These are phyloP conservation scores for Linnemannia elongata DNA, from an alignment of 192 early-diverging fungal species.

Conservation along the genomic window DNA sequence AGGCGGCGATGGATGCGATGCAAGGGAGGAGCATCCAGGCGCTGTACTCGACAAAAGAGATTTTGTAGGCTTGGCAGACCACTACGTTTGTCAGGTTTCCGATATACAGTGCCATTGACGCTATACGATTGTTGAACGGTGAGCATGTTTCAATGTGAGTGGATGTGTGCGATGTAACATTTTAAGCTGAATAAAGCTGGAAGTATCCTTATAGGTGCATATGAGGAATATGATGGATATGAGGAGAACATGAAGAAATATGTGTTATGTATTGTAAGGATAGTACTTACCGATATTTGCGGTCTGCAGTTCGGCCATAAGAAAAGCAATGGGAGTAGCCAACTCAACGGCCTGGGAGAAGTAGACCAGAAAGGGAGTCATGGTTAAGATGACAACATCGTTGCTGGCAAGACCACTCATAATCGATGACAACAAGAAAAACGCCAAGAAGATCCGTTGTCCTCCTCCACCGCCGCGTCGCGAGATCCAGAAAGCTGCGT, in stretches of 20 bases:
- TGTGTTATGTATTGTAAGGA: too few species aligned
- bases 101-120: conserved; percentile 85
- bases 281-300: conserved; percentile 71
- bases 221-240: neutral
- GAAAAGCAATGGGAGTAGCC: conserved; percentile 67
- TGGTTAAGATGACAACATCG: conserved; percentile 85
- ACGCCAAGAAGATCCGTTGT: conserved; percentile 69
- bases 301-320: conserved; percentile 79
- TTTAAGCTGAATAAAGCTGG: neutral
- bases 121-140: conserved; percentile 21
- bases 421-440: conserved; percentile 76
- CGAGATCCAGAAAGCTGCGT: conserved; percentile 80
- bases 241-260: too few species aligned
- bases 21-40: conserved; percentile 88
- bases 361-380: conserved; percentile 82
- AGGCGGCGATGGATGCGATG: conserved; percentile 63
- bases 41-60: conserved; percentile 79
- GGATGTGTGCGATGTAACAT: neutral
- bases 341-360: conserved; percentile 74
- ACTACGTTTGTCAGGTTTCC: conserved; percentile 91
- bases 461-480: conserved; percentile 68
- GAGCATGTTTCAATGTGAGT: neutral
- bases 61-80: conserved; percentile 79
- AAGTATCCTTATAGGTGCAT: neutral
- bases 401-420: conserved; percentile 83